phyloP scores from a whole-genome alignment of 192 early-diverging fungal species.

The Helicostylum pulchrum region DNA sequence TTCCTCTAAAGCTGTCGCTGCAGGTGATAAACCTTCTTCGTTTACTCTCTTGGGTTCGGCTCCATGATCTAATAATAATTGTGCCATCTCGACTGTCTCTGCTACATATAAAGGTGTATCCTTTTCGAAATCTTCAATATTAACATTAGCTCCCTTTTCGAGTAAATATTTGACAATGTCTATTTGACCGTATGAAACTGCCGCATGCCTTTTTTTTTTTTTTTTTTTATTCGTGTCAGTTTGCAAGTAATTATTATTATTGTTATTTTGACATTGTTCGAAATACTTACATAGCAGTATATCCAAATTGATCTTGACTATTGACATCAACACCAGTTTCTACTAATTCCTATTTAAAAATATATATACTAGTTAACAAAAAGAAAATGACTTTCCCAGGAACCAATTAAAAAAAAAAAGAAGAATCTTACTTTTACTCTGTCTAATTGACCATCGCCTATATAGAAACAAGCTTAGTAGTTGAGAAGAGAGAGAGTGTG shows the following conservation, averaged over 20 bases:
- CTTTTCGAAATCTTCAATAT: conserved; percentile 72
- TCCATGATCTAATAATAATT: conserved; percentile 63
- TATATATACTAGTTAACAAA: no score
- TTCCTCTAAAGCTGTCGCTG: conserved; percentile 58
- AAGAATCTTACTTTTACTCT: conserved; percentile 46
- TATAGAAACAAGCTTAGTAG: background rate
- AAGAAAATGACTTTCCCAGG: no score
- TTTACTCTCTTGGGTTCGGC: conserved; percentile 65
- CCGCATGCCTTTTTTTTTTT: conserved; percentile 64
- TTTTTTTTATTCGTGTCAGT: background rate
- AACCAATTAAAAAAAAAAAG: conserved; percentile 1
- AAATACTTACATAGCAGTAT: conserved; percentile 66
- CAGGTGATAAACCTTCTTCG: conserved; percentile 54
- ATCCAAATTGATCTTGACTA: conserved; percentile 75
- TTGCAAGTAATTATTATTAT: background rate
- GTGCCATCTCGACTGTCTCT: conserved; percentile 67
- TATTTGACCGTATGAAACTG: conserved; percentile 69
- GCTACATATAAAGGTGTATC: conserved; percentile 80
- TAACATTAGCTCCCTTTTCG: conserved; percentile 58
- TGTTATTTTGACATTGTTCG: no score
- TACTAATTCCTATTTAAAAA: conserved; percentile 40
- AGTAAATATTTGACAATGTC: conserved; percentile 68
- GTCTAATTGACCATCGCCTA: conserved; percentile 58
- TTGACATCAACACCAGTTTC: conserved; percentile 54
- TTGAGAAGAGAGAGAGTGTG: background rate